Percentiles rank a stretch among this genome's conserved stretches.
These are phyloP conservation scores for Ziziphus jujuba DNA, from an alignment of 306 rosid genomes.

Conservation along the genomic window DNA sequence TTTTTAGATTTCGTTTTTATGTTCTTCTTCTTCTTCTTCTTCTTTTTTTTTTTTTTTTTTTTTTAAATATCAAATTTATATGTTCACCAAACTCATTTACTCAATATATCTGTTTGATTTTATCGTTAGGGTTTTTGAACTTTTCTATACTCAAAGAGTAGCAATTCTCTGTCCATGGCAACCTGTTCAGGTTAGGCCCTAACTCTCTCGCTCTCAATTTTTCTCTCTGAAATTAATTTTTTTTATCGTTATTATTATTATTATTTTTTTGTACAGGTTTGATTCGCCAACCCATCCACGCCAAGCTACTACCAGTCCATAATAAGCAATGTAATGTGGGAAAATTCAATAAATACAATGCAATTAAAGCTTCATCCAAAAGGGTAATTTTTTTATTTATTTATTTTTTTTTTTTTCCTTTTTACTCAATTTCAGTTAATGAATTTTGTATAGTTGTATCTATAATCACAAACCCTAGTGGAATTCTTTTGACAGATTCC, in stretches of 20 bases:
- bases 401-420: not conserved
- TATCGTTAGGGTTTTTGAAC: not conserved
- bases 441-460: not conserved
- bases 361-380: constrained; percentile 30
- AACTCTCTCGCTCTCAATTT: not conserved
- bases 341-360: constrained; percentile 26
- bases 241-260: not conserved
- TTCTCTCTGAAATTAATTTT: not conserved
- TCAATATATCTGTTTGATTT: not conserved
- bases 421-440: not conserved
- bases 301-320: constrained; percentile 37
- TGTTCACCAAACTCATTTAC: not conserved
- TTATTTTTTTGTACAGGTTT: constrained; percentile 29
- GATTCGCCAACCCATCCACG: constrained; percentile 29
- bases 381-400: constrained; percentile 35
- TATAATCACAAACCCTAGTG: too few species aligned
- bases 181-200: constrained; percentile 32
- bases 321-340: not conserved
- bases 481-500: constrained; percentile 36
- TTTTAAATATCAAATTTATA: not conserved
- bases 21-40: too few species aligned
- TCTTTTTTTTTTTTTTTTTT: too few species aligned
- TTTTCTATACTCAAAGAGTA: not conserved
- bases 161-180: constrained; percentile 22
- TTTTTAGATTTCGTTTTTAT: too few species aligned